A percentile compares a stretch with the other conserved stretches of the same genome.
Conservation (phyloP, 2,329 filamentous ascomycete species). For the Mariannaea sp. region DNA sequence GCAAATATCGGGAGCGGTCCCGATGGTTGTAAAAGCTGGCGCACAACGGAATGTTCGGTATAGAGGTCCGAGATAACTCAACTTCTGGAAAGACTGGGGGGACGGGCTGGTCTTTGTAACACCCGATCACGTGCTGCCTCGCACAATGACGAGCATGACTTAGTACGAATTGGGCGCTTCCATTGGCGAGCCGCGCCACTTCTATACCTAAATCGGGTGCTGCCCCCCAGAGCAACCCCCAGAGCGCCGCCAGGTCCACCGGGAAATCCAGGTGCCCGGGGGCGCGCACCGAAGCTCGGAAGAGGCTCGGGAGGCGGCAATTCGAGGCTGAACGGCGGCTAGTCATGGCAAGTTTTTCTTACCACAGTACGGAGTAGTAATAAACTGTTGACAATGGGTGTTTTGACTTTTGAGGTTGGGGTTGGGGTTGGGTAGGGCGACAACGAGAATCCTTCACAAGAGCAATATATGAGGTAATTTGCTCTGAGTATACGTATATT, state of each 20-base stretch:
- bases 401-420: too few relatives aligned
- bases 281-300: constrained; percentile 9
- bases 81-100: neutral
- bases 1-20: constrained; percentile 10
- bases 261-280: neutral
- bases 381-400: too few relatives aligned
- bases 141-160: neutral
- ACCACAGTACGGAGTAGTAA: too few relatives aligned
- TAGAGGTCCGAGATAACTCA: constrained; percentile 9
- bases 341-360: neutral
- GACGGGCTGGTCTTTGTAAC: neutral
- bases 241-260: neutral
- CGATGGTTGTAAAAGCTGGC: constrained; percentile 2
- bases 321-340: neutral
- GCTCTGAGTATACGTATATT: too few relatives aligned
- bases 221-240: too few relatives aligned
- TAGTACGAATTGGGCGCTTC: neutral
- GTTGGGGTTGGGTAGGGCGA: too few relatives aligned
- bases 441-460: too few relatives aligned
- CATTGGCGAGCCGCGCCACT: neutral
- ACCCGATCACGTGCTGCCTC: constrained; percentile 8
- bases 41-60: constrained; percentile 6
- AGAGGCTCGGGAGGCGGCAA: neutral
- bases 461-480: too few relatives aligned
- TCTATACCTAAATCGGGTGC: neutral